A percentile compares a stretch with the other conserved stretches of the same genome.
These are phyloP conservation scores for Plasmodium adleri DNA, from an alignment of 169 alveolate species.

Conservation along the genomic window DNA sequence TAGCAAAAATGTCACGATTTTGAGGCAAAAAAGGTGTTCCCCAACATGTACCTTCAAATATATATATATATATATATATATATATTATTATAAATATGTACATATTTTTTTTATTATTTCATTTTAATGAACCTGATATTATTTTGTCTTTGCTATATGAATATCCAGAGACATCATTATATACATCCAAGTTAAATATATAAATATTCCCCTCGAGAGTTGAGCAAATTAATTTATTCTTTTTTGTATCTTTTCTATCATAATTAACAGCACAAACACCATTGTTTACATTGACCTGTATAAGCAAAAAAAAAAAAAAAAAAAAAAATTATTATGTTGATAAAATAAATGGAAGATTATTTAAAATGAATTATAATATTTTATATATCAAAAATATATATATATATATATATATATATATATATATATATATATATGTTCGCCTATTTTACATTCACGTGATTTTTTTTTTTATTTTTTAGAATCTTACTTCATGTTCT, in stretches of 20 bases:
- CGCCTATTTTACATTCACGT: neutral
- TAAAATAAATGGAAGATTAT: neutral
- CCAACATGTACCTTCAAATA: conserved; percentile 93
- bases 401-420: neutral
- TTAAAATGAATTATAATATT: neutral
- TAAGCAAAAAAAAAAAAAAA: conserved; percentile 73
- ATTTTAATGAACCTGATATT: conserved; percentile 33
- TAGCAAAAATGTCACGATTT: conserved; percentile 91
- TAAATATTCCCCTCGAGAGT: conserved; percentile 91
- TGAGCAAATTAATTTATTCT: conserved; percentile 91
- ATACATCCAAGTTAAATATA: conserved; percentile 90
- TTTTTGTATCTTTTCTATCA: conserved; percentile 91
- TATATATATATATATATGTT: neutral
- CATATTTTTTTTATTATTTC: neutral
- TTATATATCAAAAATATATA: neutral
- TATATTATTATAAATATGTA: no score
- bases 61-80: neutral
- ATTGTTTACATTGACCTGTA: conserved; percentile 89
- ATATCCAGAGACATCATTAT: conserved; percentile 89
- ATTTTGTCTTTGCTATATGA: conserved; percentile 86
- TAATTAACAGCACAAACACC: conserved; percentile 92
- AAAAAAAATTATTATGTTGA: neutral
- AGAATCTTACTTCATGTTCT: conserved; percentile 45
- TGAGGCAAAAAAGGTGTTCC: conserved; percentile 94
- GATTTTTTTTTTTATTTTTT: conserved; percentile 70